These are phyloP conservation scores for Conticribra weissflogii DNA, from an alignment of 108 stramenopile genomes.

Conservation along the genomic window DNA sequence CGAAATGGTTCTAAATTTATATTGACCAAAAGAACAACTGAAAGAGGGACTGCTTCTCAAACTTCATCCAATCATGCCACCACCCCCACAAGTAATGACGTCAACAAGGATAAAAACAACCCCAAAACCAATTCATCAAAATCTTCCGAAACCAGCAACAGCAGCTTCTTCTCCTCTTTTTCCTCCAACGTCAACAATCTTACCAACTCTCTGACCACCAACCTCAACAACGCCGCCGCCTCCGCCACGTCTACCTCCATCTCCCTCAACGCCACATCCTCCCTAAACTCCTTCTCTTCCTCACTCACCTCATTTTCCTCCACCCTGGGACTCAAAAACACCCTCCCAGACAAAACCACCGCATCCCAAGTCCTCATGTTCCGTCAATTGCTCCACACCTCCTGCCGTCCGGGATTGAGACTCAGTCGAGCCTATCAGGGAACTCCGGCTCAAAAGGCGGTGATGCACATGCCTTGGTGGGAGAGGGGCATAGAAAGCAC, in stretches of 20 bases:
- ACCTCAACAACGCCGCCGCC: background rate
- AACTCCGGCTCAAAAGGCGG: constrained; percentile 79
- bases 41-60: no score
- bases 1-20: no score
- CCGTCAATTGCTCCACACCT: constrained; percentile 84
- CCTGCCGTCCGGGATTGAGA: constrained; percentile 79
- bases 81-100: no score
- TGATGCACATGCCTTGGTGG: constrained; percentile 93
- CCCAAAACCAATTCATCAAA: no score
- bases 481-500: constrained; percentile 73
- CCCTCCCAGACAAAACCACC: constrained; percentile 85
- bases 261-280: constrained; percentile 12
- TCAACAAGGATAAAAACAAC: no score
- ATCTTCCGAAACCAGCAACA: no score
- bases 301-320: constrained; percentile 26
- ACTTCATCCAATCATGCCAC: no score
- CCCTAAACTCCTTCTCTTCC: background rate
- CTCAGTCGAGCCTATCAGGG: constrained; percentile 72
- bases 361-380: constrained; percentile 90
- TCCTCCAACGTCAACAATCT: background rate
- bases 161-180: no score
- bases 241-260: background rate
- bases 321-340: constrained; percentile 57
- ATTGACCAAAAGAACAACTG: no score
- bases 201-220: background rate